These are phyloP conservation scores for Hypoxylon sp. DNA, from an alignment of 2,329 filamentous ascomycete genomes.

Conservation along the genomic window DNA sequence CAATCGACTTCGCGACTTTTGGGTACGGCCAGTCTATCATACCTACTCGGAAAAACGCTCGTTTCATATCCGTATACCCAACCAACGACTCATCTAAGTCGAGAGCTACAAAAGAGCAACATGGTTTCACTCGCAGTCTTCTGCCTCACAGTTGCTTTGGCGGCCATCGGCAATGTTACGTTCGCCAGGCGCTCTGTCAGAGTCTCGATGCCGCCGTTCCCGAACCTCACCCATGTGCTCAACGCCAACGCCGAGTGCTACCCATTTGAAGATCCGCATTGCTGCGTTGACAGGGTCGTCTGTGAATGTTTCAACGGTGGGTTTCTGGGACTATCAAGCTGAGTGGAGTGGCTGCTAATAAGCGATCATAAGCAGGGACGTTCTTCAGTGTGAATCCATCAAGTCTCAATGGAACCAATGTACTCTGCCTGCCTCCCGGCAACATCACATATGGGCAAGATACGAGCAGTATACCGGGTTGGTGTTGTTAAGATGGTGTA, in stretches of 20 bases:
- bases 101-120: constrained; percentile 2
- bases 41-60: constrained; percentile 20
- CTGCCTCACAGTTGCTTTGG: constrained; percentile 16
- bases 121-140: constrained; percentile 31
- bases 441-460: constrained; percentile 37
- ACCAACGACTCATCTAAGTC: not conserved
- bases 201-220: constrained; percentile 20
- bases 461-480: constrained; percentile 38
- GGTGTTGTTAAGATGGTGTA: constrained; percentile 34
- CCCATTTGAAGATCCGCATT: constrained; percentile 45
- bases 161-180: constrained; percentile 12
- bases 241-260: constrained; percentile 33
- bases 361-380: constrained; percentile 34
- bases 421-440: constrained; percentile 41
- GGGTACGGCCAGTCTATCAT: constrained; percentile 3
- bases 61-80: constrained; percentile 4
- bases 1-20: not conserved
- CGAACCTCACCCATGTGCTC: constrained; percentile 31
- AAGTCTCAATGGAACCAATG: constrained; percentile 20
- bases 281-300: constrained; percentile 39
- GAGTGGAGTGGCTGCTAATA: constrained; percentile 15
- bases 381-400: constrained; percentile 41
- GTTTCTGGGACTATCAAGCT: not conserved
- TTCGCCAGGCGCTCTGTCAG: constrained; percentile 16
- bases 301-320: constrained; percentile 44